Conservation (phyloP, 2,329 filamentous ascomycete genomes). For the Nothophaeocryptopus gaeumannii region DNA sequence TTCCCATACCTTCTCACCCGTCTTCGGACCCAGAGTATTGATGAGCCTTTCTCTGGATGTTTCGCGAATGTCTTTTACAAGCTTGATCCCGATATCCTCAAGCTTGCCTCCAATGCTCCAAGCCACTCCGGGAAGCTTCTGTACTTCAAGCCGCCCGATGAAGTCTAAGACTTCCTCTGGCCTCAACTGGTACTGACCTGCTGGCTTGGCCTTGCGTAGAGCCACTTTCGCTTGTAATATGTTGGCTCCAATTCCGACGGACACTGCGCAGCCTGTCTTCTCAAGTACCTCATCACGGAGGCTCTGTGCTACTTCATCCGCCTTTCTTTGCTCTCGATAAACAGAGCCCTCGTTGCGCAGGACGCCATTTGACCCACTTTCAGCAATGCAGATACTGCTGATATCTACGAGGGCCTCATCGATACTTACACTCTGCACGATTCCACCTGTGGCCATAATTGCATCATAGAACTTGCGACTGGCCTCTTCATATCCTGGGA, state of each 20-base stretch:
- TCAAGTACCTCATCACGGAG: constrained; percentile 69
- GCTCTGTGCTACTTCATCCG: constrained; percentile 64
- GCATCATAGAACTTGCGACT: constrained; percentile 84
- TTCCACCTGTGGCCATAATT: constrained; percentile 73
- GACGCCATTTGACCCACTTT: constrained; percentile 64
- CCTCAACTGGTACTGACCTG: constrained; percentile 84
- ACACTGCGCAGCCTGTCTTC: constrained; percentile 81
- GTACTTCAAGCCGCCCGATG: constrained; percentile 72
- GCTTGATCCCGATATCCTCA: constrained; percentile 77
- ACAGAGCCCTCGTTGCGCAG: constrained; percentile 66
- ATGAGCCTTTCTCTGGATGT: constrained; percentile 72
- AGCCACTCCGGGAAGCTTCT: constrained; percentile 86
- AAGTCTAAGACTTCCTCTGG: constrained; percentile 75
- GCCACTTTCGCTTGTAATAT: constrained; percentile 90
- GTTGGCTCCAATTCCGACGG: constrained; percentile 87
- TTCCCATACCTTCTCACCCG: constrained; percentile 84
- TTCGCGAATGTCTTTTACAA: constrained; percentile 78
- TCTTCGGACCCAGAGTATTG: constrained; percentile 80
- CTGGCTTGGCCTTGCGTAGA: constrained; percentile 86
- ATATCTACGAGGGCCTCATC: constrained; percentile 91
- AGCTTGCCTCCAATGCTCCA: constrained; percentile 84
- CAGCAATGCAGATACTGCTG: constrained; percentile 65
- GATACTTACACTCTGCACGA: constrained; percentile 94
- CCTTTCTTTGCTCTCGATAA: constrained; percentile 74
- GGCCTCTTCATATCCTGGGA: constrained; percentile 88